These are phyloP conservation scores for Phialophora expanda DNA, from an alignment of 2,329 filamentous ascomycete genomes.

Conservation along the genomic window DNA sequence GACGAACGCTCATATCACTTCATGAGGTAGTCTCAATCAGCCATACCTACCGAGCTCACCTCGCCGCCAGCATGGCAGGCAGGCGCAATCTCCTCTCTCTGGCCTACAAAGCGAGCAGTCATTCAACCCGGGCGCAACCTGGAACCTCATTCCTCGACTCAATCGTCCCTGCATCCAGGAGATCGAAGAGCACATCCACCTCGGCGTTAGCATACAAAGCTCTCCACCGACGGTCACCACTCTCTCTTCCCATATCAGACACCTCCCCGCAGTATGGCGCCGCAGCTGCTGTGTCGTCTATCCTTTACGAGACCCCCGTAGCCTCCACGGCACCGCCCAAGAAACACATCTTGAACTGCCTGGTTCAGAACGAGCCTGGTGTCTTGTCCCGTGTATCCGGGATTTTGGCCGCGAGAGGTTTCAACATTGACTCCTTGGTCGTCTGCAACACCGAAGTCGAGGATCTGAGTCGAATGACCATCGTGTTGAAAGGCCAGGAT, in stretches of 20 bases:
- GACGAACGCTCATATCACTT: background rate
- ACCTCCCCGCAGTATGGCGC: slow-evolving; percentile 82
- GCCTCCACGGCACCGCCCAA: slow-evolving; percentile 84
- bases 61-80: slow-evolving; percentile 48
- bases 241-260: slow-evolving; percentile 77
- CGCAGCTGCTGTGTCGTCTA: slow-evolving; percentile 93
- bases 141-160: slow-evolving; percentile 32
- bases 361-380: slow-evolving; percentile 98
- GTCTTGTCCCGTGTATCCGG: slow-evolving; percentile 95
- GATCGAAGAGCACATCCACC: slow-evolving; percentile 64
- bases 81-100: slow-evolving; percentile 48
- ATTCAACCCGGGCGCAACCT: slow-evolving; percentile 19
- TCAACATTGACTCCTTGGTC: slow-evolving; percentile 98
- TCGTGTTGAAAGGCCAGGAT: slow-evolving; percentile 93
- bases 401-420: slow-evolving; percentile 91
- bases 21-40: background rate
- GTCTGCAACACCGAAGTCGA: slow-evolving; percentile 98
- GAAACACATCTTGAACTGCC: slow-evolving; percentile 94
- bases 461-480: slow-evolving; percentile 97
- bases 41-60: background rate
- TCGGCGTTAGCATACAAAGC: slow-evolving; percentile 97
- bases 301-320: slow-evolving; percentile 95
- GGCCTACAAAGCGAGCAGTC: slow-evolving; percentile 39
- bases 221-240: slow-evolving; percentile 84
- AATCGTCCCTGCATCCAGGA: slow-evolving; percentile 26